Evolutionary conservation across 169 alveolate species (phyloP).

Genomic region (Plasmodium relictum): DNA sequence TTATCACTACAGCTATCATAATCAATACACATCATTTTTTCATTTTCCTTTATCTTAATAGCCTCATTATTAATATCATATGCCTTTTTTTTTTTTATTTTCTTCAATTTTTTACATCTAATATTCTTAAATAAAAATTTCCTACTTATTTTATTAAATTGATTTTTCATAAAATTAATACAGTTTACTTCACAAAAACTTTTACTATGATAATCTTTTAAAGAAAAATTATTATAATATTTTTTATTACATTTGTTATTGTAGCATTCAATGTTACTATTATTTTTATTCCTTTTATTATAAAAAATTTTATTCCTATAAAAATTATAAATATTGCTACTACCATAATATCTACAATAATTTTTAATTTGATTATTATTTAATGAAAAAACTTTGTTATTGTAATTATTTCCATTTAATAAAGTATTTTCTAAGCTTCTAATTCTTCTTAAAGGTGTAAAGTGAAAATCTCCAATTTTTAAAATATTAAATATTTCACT

Average conservation of each 20-base stretch:
- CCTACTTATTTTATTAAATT: no score
- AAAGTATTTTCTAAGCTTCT: conserved; percentile 11
- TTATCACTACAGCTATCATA: background rate
- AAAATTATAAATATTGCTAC: no score
- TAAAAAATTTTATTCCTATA: no score
- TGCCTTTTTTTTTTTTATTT: background rate
- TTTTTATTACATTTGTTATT: no score
- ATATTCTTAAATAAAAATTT: background rate
- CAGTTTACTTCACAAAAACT: background rate
- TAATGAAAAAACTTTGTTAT: background rate
- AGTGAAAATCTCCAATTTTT: conserved; percentile 1
- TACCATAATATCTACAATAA: no score
- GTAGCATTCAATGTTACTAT: background rate
- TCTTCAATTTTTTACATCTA: background rate
- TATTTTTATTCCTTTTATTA: background rate
- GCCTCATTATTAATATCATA: background rate
- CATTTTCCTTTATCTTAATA: background rate
- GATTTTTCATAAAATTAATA: background rate
- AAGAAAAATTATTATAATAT: no score
- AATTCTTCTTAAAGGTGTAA: conserved; percentile 10
- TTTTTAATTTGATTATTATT: no score
- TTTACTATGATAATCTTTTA: background rate
- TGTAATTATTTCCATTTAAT: background rate
- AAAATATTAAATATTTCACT: background rate
- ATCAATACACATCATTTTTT: background rate